These are phyloP conservation scores for Colletotrichum somersetense DNA, from an alignment of 2,329 filamentous ascomycete species.

Conservation along the genomic window DNA sequence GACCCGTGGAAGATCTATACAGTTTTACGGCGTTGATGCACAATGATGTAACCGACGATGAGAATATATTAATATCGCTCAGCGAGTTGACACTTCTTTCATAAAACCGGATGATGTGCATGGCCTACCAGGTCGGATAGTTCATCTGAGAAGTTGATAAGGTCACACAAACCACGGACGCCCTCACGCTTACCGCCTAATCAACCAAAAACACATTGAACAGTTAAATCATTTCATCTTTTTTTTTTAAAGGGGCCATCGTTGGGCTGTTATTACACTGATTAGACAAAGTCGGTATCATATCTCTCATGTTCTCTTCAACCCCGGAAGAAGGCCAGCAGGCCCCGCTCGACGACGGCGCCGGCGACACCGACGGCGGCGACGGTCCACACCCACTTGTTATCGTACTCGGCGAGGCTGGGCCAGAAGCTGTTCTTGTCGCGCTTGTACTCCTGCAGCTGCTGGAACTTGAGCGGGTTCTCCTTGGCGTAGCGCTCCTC, in stretches of 20 bases:
- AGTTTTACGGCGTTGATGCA: background rate
- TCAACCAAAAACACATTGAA: background rate
- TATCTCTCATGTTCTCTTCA: background rate
- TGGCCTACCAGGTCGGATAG: background rate
- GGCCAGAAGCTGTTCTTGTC: slow-evolving; percentile 74
- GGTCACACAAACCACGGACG: no score
- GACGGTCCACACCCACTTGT: slow-evolving; percentile 69
- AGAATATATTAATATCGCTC: background rate
- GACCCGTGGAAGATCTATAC: background rate
- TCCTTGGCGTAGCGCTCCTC: slow-evolving; percentile 64
- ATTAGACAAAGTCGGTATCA: background rate
- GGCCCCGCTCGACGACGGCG: slow-evolving; percentile 57
- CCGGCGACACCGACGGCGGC: slow-evolving; percentile 62
- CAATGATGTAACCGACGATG: background rate
- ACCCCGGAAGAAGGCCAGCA: slow-evolving; percentile 25
- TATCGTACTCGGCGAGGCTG: slow-evolving; percentile 59
- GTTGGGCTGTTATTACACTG: slow-evolving; percentile 10
- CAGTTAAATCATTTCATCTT: background rate
- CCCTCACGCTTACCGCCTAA: background rate
- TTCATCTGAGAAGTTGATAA: no score
- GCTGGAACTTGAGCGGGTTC: slow-evolving; percentile 63
- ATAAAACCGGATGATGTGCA: no score
- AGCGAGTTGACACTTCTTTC: no score
- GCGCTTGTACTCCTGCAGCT: slow-evolving; percentile 63
- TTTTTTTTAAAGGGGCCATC: background rate